A percentile compares a stretch with the other conserved stretches of the same genome.
Evolutionary conservation across 2,329 filamentous ascomycete species (phyloP).

Genomic region (Colletotrichum cordylinicola): DNA sequence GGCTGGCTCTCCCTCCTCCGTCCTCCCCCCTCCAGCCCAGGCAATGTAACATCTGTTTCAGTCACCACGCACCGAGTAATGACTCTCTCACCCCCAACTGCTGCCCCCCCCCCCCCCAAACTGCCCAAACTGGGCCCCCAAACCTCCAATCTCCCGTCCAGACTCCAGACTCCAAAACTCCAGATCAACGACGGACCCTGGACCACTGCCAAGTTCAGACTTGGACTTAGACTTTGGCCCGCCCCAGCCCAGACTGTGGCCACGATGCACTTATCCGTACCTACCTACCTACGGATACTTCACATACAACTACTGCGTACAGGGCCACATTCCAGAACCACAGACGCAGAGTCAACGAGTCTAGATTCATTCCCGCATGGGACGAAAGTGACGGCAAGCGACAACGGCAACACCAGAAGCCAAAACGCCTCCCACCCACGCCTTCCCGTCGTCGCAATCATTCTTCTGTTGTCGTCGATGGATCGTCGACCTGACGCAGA

Average conservation of each 20-base stretch:
- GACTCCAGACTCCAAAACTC: background rate
- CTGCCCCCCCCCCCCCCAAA: background rate
- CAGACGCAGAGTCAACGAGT: background rate
- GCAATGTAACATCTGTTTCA: constrained; percentile 14
- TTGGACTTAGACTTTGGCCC: background rate
- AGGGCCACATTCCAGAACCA: background rate
- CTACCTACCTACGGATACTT: background rate
- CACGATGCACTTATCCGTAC: background rate
- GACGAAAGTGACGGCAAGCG: background rate
- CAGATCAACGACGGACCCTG: background rate
- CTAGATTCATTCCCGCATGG: background rate
- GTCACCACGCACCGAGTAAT: constrained; percentile 15
- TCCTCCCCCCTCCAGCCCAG: background rate
- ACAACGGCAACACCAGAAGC: background rate
- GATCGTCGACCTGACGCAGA: background rate
- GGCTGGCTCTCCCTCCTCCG: background rate
- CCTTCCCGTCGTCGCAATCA: background rate
- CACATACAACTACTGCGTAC: background rate
- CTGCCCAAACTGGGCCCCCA: background rate
- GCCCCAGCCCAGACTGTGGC: background rate
- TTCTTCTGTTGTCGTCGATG: background rate
- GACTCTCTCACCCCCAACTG: background rate
- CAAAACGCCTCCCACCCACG: background rate
- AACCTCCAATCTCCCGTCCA: background rate
- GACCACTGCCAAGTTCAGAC: background rate